phyloP scores from a whole-genome alignment of 1,139 yeast genomes.

The Zygosaccharomyces sapae region DNA sequence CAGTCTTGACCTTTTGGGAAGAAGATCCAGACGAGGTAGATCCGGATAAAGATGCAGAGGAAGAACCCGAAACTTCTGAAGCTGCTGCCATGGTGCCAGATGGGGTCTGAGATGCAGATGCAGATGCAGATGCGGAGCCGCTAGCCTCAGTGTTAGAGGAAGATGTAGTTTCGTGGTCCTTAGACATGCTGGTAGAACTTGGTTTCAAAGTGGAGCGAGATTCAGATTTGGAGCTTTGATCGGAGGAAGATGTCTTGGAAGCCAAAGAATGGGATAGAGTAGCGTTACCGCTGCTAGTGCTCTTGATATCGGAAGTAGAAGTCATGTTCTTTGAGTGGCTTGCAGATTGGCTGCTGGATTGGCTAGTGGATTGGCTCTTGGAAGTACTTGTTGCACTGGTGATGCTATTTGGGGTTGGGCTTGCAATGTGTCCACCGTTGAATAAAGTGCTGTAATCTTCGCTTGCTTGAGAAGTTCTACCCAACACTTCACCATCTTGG shows the following conservation, averaged over 20 bases:
- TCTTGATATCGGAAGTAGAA: slow-evolving; percentile 10
- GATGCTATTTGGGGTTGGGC: slow-evolving; percentile 5
- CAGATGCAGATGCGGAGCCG: slow-evolving; percentile 3
- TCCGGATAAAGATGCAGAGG: slow-evolving; percentile 11
- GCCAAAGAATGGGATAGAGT: slow-evolving; percentile 15
- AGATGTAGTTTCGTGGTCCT: neutral
- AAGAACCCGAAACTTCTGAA: slow-evolving; percentile 4
- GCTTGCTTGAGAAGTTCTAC: slow-evolving; percentile 50
- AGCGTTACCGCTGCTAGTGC: slow-evolving; percentile 13
- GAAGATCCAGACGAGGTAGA: slow-evolving; percentile 12
- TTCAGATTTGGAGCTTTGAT: slow-evolving; percentile 10
- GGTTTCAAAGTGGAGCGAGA: slow-evolving; percentile 6
- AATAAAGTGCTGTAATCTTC: slow-evolving; percentile 46
- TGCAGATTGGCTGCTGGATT: slow-evolving; percentile 4
- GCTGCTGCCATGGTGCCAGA: slow-evolving; percentile 12
- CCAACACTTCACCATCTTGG: slow-evolving; percentile 58
- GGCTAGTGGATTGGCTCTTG: neutral
- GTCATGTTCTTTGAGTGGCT: slow-evolving; percentile 4
- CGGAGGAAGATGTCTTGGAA: slow-evolving; percentile 9
- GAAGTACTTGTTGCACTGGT: slow-evolving; percentile 13
- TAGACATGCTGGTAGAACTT: slow-evolving; percentile 7
- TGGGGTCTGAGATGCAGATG: slow-evolving; percentile 7
- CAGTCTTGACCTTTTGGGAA: slow-evolving; percentile 15
- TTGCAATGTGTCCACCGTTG: slow-evolving; percentile 27
- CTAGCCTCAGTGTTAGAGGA: slow-evolving; percentile 6